Evolutionary conservation across 345 rosid genomes (phyloP).

Genomic region (Lumnitzera littorea): DNA sequence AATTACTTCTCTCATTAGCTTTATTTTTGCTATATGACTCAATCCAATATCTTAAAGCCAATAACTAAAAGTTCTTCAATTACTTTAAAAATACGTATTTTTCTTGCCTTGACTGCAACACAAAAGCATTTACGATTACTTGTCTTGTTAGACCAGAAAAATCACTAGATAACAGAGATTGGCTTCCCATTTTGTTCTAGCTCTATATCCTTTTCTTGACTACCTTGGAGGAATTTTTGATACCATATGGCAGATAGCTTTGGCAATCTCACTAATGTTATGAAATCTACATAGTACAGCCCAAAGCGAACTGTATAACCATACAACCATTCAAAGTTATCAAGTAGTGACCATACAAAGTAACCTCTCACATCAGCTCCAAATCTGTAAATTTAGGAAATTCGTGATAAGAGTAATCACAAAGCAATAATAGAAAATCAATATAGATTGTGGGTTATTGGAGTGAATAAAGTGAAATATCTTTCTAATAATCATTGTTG

Average conservation of each 20-base stretch:
- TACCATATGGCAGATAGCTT: constrained; percentile 10
- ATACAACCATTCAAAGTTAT: constrained; percentile 11
- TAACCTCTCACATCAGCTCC: constrained; percentile 15
- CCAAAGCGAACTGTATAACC: constrained; percentile 10
- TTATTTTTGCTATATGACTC: no score
- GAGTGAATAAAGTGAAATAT: neutral
- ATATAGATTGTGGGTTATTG: neutral
- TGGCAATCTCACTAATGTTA: constrained; percentile 1
- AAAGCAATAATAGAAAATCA: neutral
- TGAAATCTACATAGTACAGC: constrained; percentile 8
- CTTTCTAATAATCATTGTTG: neutral
- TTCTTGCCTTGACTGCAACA: no score
- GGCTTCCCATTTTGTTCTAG: no score
- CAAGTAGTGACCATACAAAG: constrained; percentile 17
- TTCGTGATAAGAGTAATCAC: neutral
- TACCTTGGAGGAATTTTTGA: constrained; percentile 2
- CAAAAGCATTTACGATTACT: no score
- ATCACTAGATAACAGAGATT: no score
- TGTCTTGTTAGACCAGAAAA: no score
- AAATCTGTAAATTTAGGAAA: neutral
- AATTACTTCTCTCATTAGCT: no score
- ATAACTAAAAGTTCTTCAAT: no score
- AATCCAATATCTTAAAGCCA: no score
- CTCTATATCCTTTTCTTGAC: no score
- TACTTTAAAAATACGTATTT: no score